Evolutionary conservation across 352 stramenopile genomes (phyloP), one percentile per base, ranked within the genome.

Genomic region (Hyaloperonospora arabidopsidis): DNA sequence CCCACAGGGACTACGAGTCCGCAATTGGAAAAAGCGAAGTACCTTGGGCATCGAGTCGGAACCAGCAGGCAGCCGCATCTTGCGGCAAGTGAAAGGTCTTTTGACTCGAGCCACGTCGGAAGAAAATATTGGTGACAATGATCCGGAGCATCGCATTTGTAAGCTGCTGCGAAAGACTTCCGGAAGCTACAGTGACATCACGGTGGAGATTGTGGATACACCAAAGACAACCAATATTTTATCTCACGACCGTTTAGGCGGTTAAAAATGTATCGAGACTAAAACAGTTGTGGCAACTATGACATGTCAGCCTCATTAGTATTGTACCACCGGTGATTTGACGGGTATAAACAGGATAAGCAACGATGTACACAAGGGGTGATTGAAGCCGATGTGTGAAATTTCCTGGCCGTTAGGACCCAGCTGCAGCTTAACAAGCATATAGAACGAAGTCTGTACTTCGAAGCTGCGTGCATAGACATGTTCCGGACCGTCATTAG

Each of bases 151-250:
- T 18, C 79, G 81, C 15, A 79, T 92, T 50, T 73, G 78, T 52
- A 88, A 87, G 52, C 61, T 81, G 5, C 41, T 87, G 19, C 72
- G 68, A 44, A 86, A 82, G 57, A 86, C 67, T 13, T 89, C 79
- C 0, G 81, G 81, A 13, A 92, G 81, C 70, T 92, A 92, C 61
- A 89, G 79, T 54, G 79, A 92, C 49, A 68, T 90, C 45, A 68
- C 66, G 41, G 59, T 87, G 22, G 78, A 89, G 29, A 67, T 83
- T 14, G 69, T 86, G 22, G 74, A 88, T 64, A 89, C 79, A 18
- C 79, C 79, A 14, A 89, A 84, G 67, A 60, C 52, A 19, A 40
- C 45, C 15, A 63, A 67, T 35, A 50, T 58, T 61, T 39, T 23
- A 39, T 28, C 45, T 39, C 53, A 47, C 46, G 65, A 62, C 52